A percentile compares a stretch with the other conserved stretches of the same genome.
These are phyloP conservation scores for Bruguiera hainesii DNA, from an alignment of 441 rosid species.

Conservation along the genomic window DNA sequence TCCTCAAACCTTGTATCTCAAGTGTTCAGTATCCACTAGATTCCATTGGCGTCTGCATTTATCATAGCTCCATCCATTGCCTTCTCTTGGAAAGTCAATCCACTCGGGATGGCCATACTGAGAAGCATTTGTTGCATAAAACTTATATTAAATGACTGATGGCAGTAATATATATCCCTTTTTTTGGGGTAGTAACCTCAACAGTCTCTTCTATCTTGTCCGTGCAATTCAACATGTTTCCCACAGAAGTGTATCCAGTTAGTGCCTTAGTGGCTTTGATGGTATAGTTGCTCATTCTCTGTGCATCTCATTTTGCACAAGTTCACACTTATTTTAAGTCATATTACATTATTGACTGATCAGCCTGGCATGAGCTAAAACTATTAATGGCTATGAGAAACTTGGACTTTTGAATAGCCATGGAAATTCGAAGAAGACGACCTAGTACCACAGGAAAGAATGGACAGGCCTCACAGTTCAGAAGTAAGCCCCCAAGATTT, in stretches of 20 bases:
- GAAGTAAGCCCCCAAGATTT: slow-evolving; percentile 2
- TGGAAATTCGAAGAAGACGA: not conserved
- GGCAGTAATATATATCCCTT: not conserved
- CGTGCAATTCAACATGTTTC: not conserved
- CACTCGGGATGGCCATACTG: slow-evolving; percentile 95
- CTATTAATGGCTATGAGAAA: not conserved
- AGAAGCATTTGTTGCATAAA: slow-evolving; percentile 24
- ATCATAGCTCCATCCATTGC: slow-evolving; percentile 84
- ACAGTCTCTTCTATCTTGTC: not conserved
- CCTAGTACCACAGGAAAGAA: not conserved
- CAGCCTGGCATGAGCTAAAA: not conserved
- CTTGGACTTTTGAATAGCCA: not conserved
- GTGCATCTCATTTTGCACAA: not conserved
- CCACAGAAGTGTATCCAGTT: not conserved
- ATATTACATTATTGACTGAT: not conserved
- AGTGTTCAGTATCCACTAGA: slow-evolving; percentile 55
- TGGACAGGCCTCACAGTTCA: not conserved
- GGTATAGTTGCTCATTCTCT: not conserved
- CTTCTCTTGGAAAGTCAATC: slow-evolving; percentile 91
- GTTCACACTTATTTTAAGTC: not conserved
- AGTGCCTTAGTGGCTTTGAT: not conserved
- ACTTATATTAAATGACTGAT: slow-evolving; percentile 3
- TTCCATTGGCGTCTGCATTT: slow-evolving; percentile 80
- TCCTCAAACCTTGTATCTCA: slow-evolving; percentile 66
- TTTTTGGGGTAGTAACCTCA: not conserved